These are phyloP conservation scores for Stagonosporopsis cucurbitacearum DNA, from an alignment of 2,329 filamentous ascomycete genomes.

Conservation along the genomic window DNA sequence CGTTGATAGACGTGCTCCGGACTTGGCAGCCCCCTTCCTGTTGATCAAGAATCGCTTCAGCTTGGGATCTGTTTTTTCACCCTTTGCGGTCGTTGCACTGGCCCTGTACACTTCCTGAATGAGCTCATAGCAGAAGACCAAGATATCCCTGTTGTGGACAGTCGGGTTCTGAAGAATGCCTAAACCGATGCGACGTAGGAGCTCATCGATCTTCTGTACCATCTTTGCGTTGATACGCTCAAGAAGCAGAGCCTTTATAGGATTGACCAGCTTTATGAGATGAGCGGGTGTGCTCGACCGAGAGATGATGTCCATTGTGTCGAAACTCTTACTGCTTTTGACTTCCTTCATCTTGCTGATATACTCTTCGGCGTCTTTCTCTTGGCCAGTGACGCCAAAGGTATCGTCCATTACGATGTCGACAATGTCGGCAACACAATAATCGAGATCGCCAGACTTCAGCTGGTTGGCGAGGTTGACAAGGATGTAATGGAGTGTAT, in stretches of 20 bases:
- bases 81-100: constrained; percentile 53
- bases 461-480: constrained; percentile 76
- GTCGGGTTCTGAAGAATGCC: constrained; percentile 84
- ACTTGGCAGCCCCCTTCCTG: constrained; percentile 75
- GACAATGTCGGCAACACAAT: constrained; percentile 80
- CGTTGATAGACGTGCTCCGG: constrained; percentile 72
- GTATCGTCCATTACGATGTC: constrained; percentile 95
- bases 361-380: constrained; percentile 97
- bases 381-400: constrained; percentile 88
- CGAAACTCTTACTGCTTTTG: constrained; percentile 97
- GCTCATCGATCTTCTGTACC: constrained; percentile 87
- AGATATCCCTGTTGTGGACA: constrained; percentile 77
- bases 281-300: constrained; percentile 78
- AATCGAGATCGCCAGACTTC: constrained; percentile 83
- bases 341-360: constrained; percentile 96
- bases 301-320: constrained; percentile 93
- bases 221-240: constrained; percentile 85
- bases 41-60: constrained; percentile 80
- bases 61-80: constrained; percentile 45
- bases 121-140: constrained; percentile 96
- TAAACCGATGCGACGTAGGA: constrained; percentile 81
- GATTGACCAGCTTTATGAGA: constrained; percentile 76
- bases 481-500: constrained; percentile 90
- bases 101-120: constrained; percentile 84
- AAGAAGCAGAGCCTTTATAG: constrained; percentile 77